A percentile compares a stretch with the other conserved stretches of the same genome.
Conservation (phyloP, 352 stramenopile species). For the Elongisporangium prolatum region DNA sequence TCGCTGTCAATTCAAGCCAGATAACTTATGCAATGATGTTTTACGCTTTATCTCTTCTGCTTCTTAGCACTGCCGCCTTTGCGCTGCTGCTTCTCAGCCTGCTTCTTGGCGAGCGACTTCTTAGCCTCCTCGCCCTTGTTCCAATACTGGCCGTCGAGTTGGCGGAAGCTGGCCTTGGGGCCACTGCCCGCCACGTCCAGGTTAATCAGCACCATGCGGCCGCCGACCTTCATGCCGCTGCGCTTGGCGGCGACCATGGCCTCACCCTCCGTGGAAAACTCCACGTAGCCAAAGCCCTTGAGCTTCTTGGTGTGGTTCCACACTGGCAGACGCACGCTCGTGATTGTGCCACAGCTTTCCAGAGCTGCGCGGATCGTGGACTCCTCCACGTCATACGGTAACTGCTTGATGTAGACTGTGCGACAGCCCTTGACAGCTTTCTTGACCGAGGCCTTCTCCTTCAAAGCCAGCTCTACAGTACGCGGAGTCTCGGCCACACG, state of each 20-base stretch:
- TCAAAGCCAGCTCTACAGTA: conserved; percentile 59
- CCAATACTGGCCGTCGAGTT: conserved; percentile 82
- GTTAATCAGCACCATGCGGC: conserved; percentile 90
- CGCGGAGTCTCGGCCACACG: conserved; percentile 69
- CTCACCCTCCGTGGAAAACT: conserved; percentile 80
- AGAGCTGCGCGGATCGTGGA: conserved; percentile 82
- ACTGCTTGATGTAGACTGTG: conserved; percentile 94
- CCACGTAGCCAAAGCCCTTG: conserved; percentile 96
- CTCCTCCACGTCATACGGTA: conserved; percentile 91
- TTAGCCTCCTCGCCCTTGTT: conserved; percentile 86
- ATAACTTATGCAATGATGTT: not conserved
- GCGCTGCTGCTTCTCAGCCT: conserved; percentile 55
- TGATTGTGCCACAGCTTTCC: conserved; percentile 83
- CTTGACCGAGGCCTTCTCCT: conserved; percentile 63
- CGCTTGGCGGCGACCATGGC: conserved; percentile 61
- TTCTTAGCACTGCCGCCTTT: conserved; percentile 37
- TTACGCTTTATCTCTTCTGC: conserved; percentile 22
- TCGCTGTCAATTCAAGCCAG: not conserved
- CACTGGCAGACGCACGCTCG: conserved; percentile 89
- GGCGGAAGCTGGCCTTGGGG: conserved; percentile 91
- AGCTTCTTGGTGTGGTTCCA: conserved; percentile 93
- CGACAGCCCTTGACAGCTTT: conserved; percentile 81
- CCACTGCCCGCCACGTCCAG: conserved; percentile 84
- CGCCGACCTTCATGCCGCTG: conserved; percentile 84
- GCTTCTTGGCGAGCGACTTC: conserved; percentile 72